Conservation (phyloP, 129 eudicot genomes). For the Flaveria ramosissima region DNA sequence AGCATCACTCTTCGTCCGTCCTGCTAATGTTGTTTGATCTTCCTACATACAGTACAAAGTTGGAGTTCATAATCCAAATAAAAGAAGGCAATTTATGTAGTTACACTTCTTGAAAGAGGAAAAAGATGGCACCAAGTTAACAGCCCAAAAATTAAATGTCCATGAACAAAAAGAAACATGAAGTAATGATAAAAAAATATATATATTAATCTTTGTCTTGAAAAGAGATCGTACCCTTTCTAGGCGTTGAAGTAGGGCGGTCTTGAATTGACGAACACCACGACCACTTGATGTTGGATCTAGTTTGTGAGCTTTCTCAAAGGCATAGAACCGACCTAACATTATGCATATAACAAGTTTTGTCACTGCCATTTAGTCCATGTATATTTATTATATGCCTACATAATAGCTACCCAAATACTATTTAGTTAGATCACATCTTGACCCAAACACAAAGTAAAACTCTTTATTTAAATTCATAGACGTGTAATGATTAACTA, state of each 20-base stretch:
- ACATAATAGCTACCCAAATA: not conserved
- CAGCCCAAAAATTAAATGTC: not conserved
- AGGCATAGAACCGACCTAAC: slow-evolving; percentile 91
- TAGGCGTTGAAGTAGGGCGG: slow-evolving; percentile 86
- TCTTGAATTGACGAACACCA: slow-evolving; percentile 96
- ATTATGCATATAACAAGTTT: slow-evolving; percentile 22
- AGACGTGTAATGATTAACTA: too few species aligned
- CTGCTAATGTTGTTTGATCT: slow-evolving; percentile 65
- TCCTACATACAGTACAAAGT: slow-evolving; percentile 49
- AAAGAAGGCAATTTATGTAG: not conserved
- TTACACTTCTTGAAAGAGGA: not conserved
- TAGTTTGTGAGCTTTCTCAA: slow-evolving; percentile 85
- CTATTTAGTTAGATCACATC: too few species aligned
- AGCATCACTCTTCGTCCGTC: slow-evolving; percentile 85
- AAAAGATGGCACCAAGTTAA: not conserved
- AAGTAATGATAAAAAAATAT: not conserved
- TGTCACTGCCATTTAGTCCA: not conserved
- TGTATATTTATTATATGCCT: not conserved
- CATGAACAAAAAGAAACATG: not conserved
- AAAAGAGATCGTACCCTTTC: slow-evolving; percentile 56
- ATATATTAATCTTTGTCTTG: not conserved
- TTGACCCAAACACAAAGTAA: too few species aligned
- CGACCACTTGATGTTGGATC: slow-evolving; percentile 98
- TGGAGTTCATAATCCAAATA: not conserved
- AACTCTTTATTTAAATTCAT: too few species aligned